Evolutionary conservation across 1,284 basidiomycete species (phyloP).

Genomic region (Apiotrichum sp.): DNA sequence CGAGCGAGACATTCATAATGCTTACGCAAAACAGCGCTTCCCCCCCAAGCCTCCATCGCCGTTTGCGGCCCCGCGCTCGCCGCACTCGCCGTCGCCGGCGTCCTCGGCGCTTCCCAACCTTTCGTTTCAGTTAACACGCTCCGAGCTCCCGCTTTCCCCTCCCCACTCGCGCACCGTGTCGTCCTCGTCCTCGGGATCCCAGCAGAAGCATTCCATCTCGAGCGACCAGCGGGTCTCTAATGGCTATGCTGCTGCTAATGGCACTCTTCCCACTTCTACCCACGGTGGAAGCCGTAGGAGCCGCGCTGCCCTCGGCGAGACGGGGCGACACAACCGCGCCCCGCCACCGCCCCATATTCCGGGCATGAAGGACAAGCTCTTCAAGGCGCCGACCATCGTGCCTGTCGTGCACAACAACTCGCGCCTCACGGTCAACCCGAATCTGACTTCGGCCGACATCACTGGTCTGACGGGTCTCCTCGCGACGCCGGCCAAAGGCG

Average conservation of each 20-base stretch:
- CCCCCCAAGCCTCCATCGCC: slow-evolving; percentile 13
- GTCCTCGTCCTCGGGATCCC: slow-evolving; percentile 4
- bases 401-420: neutral
- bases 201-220: neutral
- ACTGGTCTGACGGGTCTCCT: slow-evolving; percentile 44
- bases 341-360: neutral
- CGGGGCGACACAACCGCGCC: slow-evolving; percentile 24
- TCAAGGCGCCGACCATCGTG: neutral
- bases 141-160: slow-evolving; percentile 35
- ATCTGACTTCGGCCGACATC: slow-evolving; percentile 25
- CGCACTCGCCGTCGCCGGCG: slow-evolving; percentile 13
- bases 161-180: slow-evolving; percentile 26
- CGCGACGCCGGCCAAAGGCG: slow-evolving; percentile 43
- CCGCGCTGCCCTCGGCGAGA: slow-evolving; percentile 27
- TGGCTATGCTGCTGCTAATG: no score
- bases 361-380: neutral
- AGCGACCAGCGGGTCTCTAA: no score
- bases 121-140: slow-evolving; percentile 36
- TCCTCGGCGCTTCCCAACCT: slow-evolving; percentile 48
- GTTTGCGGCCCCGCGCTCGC: slow-evolving; percentile 6
- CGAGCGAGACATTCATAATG: no score
- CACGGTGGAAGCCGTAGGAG: slow-evolving; percentile 5
- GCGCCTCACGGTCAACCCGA: neutral
- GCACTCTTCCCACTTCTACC: neutral
- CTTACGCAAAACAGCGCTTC: slow-evolving; percentile 1